Base-by-base conservation (phyloP, 768 basidiomycete species). In the Psilocybe tampanensis region DNA sequence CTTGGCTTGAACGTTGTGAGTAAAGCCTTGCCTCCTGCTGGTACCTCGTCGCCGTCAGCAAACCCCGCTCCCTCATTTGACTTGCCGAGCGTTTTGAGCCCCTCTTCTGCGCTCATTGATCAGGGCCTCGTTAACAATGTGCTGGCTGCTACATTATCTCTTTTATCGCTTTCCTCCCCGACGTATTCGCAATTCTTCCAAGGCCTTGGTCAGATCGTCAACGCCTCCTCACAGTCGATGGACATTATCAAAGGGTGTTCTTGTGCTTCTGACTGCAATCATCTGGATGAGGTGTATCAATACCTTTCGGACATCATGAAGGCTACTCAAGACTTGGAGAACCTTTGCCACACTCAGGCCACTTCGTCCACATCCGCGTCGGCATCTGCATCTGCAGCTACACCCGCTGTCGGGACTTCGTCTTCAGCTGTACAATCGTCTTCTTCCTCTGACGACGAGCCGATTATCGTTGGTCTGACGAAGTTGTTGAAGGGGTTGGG, bases 401-500 rank as follows among this genome's bases (percentile, higher is more conserved):
- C 36, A 3, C n/a, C 32, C 12, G 26, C n/a, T 36, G 42, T 22
- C 15, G 18, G 18, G 5, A 12, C 26, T 48, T 33, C 47, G 21
- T 23, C 41, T 49, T 18, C 24, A 26, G 19, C 41, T 33, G 29
- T 39, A 5, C 21, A n/a, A n/a, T n/a, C n/a, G n/a, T n/a, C 39
- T 0, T 32, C 47, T 29, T 24, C 19, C 15, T 19, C 50, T 33
- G 56, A 17, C n/a, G 50, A 55, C 6, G 56, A 55, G 9, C 50
- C 56, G 24, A 54, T 64, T 19, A 44, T 58, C 17, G 52, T 60
- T n/a, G 60, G 64, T 8, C 47, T 62, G 26, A 64, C 56, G 7
- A 62, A 64, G 29, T 44, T 62, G 42, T 47, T 64, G 21, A 44
- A 54, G 24, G 56, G 56, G 19, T 44, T 64, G 6, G 64, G 64